Base-by-base conservation (phyloP, 805 yeast genomes). In the Candida nitratophila region DNA sequence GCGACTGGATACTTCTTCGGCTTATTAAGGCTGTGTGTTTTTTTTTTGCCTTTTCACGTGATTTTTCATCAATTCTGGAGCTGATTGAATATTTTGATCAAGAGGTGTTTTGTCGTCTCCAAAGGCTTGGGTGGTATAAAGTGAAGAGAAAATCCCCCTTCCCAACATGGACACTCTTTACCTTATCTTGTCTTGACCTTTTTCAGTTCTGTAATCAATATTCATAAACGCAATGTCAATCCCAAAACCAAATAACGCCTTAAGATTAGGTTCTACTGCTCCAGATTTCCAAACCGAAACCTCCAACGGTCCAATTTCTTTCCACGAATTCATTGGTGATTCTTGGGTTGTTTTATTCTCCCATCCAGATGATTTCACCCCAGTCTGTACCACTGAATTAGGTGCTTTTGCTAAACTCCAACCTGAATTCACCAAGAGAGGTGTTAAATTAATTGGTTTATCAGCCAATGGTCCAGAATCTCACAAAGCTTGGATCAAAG, bases 311-410 rank as follows among this genome's bases (percentile, higher is more conserved):
- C 69, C 73, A 48, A 70, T 82, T 48, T 73, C 74, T 49, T 81
- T 82, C 69, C 82, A 81, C 63, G 75, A 77, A 47, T 82, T 65
- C 64, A 70, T 76, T 46, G 85, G 81, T 31, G 70, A 72, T 56
- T 64, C 71, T 45, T 82, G 89, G 88, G 73, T 71, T 39, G 77
- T 82, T 35, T 71, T 83, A 49, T 83, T 83, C 66, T 78, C 85
- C 29, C 88, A 83, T 60, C 89, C 89, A 44, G 87, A 81, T 51
- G 88, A 82, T 60, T 82, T 78, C 70, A 83, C 89, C 19, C 89
- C 89, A 31, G 86, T 83, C 40, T 83, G 89, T 62, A 83, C 88
- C 50, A 83, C 89, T 42, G 89, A 83, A 63, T 69, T 83, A 47
- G 88, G 88, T 50, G 88, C 87, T 8, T 81, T 83, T 56, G 82